Evolutionary conservation across 306 rosid genomes (phyloP).

Genomic region (Glycine tomentella): DNA sequence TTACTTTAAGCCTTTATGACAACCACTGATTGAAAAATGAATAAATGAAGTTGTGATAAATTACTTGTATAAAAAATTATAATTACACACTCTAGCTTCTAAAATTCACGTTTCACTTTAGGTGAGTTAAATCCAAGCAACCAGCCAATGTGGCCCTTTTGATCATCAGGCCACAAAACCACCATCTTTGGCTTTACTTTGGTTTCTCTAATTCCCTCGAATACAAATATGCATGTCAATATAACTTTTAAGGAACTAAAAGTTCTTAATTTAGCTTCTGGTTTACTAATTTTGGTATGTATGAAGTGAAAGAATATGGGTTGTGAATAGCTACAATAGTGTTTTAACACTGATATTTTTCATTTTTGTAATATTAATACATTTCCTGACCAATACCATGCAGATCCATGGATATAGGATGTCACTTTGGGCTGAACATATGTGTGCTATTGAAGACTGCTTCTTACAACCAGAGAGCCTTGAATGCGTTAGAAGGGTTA

Average conservation of each 20-base stretch:
- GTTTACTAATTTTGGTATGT: background rate
- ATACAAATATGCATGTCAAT: constrained; percentile 1
- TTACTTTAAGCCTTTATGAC: constrained; percentile 13
- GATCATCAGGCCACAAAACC: constrained; percentile 10
- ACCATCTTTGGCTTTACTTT: constrained; percentile 13
- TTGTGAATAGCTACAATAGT: background rate
- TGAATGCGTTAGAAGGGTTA: constrained; percentile 82
- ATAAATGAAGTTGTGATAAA: background rate
- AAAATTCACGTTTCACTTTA: background rate
- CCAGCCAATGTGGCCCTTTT: no score
- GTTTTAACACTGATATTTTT: no score
- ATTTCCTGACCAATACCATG: constrained; percentile 23
- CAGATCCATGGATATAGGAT: constrained; percentile 92
- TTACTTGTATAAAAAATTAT: no score
- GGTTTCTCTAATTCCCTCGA: constrained; percentile 4
- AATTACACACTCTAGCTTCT: no score
- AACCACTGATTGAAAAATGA: background rate
- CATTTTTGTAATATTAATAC: background rate
- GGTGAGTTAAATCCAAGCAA: background rate
- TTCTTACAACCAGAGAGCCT: constrained; percentile 84
- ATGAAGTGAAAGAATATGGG: constrained; percentile 15
- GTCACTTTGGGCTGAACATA: constrained; percentile 98
- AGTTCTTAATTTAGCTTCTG: constrained; percentile 20
- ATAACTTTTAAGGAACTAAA: background rate
- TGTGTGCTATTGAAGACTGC: constrained; percentile 61